These are phyloP conservation scores for Nymphaea thermarum DNA, from an alignment of 164 flowering plant species.

Conservation along the genomic window DNA sequence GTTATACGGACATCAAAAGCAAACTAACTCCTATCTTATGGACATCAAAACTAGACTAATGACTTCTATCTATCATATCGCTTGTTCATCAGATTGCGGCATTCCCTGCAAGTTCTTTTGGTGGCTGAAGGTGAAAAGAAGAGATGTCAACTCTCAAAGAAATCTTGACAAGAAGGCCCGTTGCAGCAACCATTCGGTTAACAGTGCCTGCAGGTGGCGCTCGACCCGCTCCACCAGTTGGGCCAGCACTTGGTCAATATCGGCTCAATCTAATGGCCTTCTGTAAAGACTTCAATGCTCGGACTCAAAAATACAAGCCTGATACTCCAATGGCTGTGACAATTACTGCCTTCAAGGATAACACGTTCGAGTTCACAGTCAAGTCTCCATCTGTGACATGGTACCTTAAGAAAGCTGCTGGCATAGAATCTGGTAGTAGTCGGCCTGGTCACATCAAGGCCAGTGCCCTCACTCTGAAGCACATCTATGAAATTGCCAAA, in stretches of 20 bases:
- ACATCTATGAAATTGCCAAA: conserved; percentile 88
- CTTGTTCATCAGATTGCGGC: no score
- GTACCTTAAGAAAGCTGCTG: conserved; percentile 93
- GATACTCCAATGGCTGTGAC: conserved; percentile 89
- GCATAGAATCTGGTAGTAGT: conserved; percentile 66
- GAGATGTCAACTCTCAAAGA: conserved; percentile 63
- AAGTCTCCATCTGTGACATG: conserved; percentile 83
- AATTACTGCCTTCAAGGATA: conserved; percentile 82
- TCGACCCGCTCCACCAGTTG: conserved; percentile 81
- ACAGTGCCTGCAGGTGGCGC: conserved; percentile 88
- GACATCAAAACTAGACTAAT: no score
- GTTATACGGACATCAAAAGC: no score
- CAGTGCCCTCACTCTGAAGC: conserved; percentile 48
- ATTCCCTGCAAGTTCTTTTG: background rate
- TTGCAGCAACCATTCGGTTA: conserved; percentile 72
- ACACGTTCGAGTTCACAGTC: conserved; percentile 83
- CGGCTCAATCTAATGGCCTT: conserved; percentile 90
- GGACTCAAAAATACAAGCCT: conserved; percentile 86
- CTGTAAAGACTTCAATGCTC: conserved; percentile 98
- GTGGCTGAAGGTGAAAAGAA: background rate
- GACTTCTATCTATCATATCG: no score
- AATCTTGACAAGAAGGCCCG: conserved; percentile 62
- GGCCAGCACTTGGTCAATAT: conserved; percentile 89
- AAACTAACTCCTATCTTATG: background rate
- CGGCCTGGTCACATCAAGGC: conserved; percentile 67